Evolutionary conservation across 164 flowering plant genomes (phyloP).

Genomic region (Tetracentron sinense): DNA sequence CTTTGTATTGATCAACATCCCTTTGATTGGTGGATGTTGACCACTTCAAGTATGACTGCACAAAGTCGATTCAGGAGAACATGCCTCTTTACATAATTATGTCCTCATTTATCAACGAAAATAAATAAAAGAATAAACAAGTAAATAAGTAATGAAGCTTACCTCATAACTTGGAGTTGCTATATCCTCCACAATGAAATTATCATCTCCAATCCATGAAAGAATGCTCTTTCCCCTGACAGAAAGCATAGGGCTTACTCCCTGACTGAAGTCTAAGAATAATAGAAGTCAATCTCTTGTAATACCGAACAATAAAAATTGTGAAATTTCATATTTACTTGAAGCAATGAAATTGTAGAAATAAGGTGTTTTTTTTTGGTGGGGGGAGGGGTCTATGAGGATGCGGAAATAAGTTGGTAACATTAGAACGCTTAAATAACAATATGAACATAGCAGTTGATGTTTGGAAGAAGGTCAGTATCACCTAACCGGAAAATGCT

Average conservation of each 20-base stretch:
- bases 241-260: conserved; percentile 57
- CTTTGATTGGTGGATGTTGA: too few species aligned
- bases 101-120: not conserved
- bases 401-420: too few species aligned
- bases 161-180: conserved; percentile 49
- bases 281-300: conserved; percentile 16
- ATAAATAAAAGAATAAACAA: not conserved
- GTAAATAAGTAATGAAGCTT: not conserved
- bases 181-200: conserved; percentile 59
- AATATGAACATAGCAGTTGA: too few species aligned
- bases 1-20: too few species aligned
- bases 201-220: conserved; percentile 53
- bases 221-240: conserved; percentile 52
- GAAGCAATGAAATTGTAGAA: not conserved
- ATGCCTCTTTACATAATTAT: not conserved
- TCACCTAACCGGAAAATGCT: too few species aligned
- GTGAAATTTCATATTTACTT: not conserved
- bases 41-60: too few species aligned
- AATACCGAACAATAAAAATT: not conserved
- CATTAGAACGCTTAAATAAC: too few species aligned
- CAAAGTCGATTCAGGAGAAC: too few species aligned
- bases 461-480: too few species aligned
- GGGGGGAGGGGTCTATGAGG: too few species aligned
- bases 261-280: conserved; percentile 42
- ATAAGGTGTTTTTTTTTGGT: too few species aligned